Evolutionary conservation across 345 rosid species (phyloP).

Genomic region (Kandelia obovata): DNA sequence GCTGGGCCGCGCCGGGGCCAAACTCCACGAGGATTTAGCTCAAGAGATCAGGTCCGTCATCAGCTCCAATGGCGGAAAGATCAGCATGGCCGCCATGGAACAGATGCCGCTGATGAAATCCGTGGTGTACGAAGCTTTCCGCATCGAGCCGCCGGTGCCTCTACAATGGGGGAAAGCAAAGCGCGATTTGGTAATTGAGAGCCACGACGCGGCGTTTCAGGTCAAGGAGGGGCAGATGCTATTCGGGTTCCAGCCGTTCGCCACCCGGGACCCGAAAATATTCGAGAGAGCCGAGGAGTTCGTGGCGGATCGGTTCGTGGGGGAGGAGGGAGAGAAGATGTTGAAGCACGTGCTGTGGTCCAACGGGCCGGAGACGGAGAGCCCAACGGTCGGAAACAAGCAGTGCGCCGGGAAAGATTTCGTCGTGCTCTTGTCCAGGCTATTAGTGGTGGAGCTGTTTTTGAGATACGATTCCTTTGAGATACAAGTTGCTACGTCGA

Average conservation of each 20-base stretch:
- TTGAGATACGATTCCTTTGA: constrained; percentile 81
- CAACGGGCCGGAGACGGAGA: constrained; percentile 76
- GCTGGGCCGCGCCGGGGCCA: constrained; percentile 63
- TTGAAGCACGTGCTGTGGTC: constrained; percentile 84
- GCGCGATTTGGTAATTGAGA: constrained; percentile 61
- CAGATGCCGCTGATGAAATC: constrained; percentile 79
- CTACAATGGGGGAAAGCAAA: constrained; percentile 67
- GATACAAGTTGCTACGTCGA: constrained; percentile 42
- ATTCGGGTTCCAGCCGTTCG: constrained; percentile 78
- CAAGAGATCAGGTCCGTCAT: constrained; percentile 68
- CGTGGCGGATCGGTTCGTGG: constrained; percentile 67
- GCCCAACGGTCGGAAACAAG: constrained; percentile 56
- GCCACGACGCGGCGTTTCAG: constrained; percentile 69
- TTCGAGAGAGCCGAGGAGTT: constrained; percentile 71
- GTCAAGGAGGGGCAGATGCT: constrained; percentile 80
- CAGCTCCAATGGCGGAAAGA: constrained; percentile 55
- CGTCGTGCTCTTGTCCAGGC: constrained; percentile 63
- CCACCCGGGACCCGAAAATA: constrained; percentile 74
- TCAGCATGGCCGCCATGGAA: constrained; percentile 71
- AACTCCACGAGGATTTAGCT: constrained; percentile 57
- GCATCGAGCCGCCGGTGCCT: constrained; percentile 89
- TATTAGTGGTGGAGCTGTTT: constrained; percentile 71
- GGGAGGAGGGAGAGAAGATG: constrained; percentile 62
- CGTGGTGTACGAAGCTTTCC: constrained; percentile 66
- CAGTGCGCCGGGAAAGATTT: constrained; percentile 96